These are phyloP conservation scores for Rhodotorula sp. DNA, from an alignment of 1,284 basidiomycete genomes.

Conservation along the genomic window DNA sequence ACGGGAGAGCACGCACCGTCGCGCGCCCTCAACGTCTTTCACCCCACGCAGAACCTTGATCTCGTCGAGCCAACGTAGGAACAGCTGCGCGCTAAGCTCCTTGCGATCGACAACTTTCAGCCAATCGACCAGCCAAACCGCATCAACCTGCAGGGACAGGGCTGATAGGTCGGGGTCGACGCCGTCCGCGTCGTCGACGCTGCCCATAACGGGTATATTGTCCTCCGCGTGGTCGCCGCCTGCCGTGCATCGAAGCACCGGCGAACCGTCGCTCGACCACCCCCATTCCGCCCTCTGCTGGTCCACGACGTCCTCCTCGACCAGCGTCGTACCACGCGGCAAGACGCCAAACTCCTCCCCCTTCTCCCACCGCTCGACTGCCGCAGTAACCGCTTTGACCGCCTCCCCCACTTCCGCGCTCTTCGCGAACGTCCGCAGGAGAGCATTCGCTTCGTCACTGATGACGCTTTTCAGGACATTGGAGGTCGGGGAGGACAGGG, in stretches of 20 bases:
- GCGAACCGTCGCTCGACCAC: constrained; percentile 48
- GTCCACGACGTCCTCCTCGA: constrained; percentile 23
- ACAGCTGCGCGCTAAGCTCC: constrained; percentile 68
- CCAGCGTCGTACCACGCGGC: neutral
- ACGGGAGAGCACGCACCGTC: constrained; percentile 39
- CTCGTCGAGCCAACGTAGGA: constrained; percentile 67
- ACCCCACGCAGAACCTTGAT: constrained; percentile 56
- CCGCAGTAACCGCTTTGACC: constrained; percentile 62
- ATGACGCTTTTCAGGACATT: constrained; percentile 44
- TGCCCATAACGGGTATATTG: neutral
- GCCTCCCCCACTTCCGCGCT: constrained; percentile 59
- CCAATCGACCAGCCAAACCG: constrained; percentile 62
- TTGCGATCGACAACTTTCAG: constrained; percentile 63
- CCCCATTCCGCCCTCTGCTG: constrained; percentile 53
- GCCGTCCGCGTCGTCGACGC: constrained; percentile 51
- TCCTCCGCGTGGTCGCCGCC: neutral
- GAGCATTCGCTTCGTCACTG: constrained; percentile 59
- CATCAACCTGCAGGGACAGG: constrained; percentile 69
- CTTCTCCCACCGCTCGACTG: constrained; percentile 56
- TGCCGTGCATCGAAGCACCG: neutral
- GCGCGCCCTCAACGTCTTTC: constrained; percentile 45
- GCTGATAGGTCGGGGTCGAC: neutral
- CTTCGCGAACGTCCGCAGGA: constrained; percentile 71
- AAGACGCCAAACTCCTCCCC: constrained; percentile 39
- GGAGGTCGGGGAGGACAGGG: constrained; percentile 50